Evolutionary conservation across 2,329 filamentous ascomycete species (phyloP).

Genomic region (Didymosphaeria variabile): DNA sequence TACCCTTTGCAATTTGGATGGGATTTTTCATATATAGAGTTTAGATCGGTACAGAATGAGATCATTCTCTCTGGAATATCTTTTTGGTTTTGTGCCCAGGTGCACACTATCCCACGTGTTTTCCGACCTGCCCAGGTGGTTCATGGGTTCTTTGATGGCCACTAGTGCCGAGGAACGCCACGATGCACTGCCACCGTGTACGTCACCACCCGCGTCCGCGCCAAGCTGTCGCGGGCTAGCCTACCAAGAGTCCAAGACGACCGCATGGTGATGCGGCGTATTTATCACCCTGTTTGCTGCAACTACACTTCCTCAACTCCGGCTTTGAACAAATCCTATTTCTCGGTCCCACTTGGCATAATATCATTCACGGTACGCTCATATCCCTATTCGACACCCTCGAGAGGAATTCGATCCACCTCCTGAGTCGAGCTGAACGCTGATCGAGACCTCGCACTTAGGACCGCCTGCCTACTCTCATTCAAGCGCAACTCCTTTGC

Average conservation of each 20-base stretch:
- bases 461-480: background rate
- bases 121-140: background rate
- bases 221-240: constrained; percentile 26
- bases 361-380: background rate
- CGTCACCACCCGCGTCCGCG: constrained; percentile 33
- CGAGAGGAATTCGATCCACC: background rate
- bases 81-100: too few relatives aligned
- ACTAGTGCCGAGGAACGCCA: background rate
- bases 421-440: constrained; percentile 7
- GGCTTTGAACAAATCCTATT: background rate
- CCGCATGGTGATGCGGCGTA: background rate
- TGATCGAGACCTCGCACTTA: background rate
- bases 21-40: constrained; percentile 5
- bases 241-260: constrained; percentile 11
- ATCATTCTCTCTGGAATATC: constrained; percentile 13
- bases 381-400: background rate
- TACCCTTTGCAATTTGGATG: constrained; percentile 16
- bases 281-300: constrained; percentile 11
- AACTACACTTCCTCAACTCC: background rate
- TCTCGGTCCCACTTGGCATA: background rate
- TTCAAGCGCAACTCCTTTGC: background rate
- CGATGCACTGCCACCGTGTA: constrained; percentile 30
- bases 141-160: background rate
- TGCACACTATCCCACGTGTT: background rate
- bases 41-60: constrained; percentile 15